A percentile compares a stretch with the other conserved stretches of the same genome.
Evolutionary conservation across 345 rosid species (phyloP).

Genomic region (Microthlaspi erraticum): DNA sequence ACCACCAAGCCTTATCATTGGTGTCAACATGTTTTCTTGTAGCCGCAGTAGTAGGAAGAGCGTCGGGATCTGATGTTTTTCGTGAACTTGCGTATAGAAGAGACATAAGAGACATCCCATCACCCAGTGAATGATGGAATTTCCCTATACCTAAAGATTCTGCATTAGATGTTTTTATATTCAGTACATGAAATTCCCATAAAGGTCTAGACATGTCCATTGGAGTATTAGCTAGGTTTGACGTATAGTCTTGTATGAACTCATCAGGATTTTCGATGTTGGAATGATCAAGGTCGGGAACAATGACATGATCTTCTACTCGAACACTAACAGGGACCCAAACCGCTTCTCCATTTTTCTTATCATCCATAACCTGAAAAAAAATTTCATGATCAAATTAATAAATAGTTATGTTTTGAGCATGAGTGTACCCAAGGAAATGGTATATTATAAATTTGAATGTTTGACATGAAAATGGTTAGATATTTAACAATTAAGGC

Average conservation of each 20-base stretch:
- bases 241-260: constrained; percentile 65
- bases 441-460: neutral
- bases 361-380: constrained; percentile 35
- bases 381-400: constrained; percentile 41
- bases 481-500: neutral
- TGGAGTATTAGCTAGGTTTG: constrained; percentile 57
- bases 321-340: constrained; percentile 44
- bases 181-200: constrained; percentile 83
- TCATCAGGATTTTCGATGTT: constrained; percentile 53
- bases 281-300: constrained; percentile 41
- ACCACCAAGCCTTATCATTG: constrained; percentile 35
- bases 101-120: constrained; percentile 66
- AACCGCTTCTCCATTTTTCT: constrained; percentile 53
- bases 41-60: constrained; percentile 57
- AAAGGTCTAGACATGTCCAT: constrained; percentile 64
- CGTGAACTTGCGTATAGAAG: constrained; percentile 56
- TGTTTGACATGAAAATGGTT: neutral
- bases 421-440: neutral
- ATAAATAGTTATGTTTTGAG: constrained; percentile 39
- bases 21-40: constrained; percentile 14
- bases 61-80: constrained; percentile 56
- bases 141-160: constrained; percentile 51
- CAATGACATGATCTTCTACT: constrained; percentile 41
- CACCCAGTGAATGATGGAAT: constrained; percentile 63
- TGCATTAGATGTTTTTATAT: constrained; percentile 64